A percentile compares a stretch with the other conserved stretches of the same genome.
Evolutionary conservation across 352 stramenopile species (phyloP).

Genomic region (Phytophthora cryptogea): DNA sequence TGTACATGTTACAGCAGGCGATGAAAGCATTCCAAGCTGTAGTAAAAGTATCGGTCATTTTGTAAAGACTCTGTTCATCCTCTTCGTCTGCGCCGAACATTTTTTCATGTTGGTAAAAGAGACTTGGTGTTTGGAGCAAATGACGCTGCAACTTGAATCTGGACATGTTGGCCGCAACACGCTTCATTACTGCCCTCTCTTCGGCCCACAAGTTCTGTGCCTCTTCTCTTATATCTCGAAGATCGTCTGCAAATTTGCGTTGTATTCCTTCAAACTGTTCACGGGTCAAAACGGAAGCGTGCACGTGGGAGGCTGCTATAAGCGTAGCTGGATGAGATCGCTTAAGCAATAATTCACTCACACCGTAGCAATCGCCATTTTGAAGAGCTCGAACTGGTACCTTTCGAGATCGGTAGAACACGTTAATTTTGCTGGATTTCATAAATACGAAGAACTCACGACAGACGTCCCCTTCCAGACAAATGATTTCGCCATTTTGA

Average conservation of each 20-base stretch:
- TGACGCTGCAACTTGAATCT: conserved; percentile 53
- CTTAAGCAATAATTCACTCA: conserved; percentile 61
- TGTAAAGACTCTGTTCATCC: conserved; percentile 16
- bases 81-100: conserved; percentile 9
- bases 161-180: conserved; percentile 44
- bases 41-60: conserved; percentile 4
- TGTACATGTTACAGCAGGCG: conserved; percentile 59
- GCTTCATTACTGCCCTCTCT: conserved; percentile 34
- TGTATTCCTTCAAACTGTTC: conserved; percentile 63
- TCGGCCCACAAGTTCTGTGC: conserved; percentile 39
- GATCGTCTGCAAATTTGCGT: conserved; percentile 58
- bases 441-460: conserved; percentile 69
- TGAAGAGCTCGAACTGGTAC: conserved; percentile 44
- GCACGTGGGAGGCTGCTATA: conserved; percentile 45
- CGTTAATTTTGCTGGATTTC: conserved; percentile 43
- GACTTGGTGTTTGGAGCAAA: conserved; percentile 38
- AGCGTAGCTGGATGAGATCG: conserved; percentile 43
- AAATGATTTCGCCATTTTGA: conserved; percentile 59
- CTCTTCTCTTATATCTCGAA: conserved; percentile 44
- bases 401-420: conserved; percentile 41
- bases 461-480: conserved; percentile 55
- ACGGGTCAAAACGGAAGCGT: conserved; percentile 47
- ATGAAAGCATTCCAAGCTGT: conserved; percentile 50
- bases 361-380: conserved; percentile 52
- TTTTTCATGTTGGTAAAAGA: conserved; percentile 56